These are phyloP conservation scores for Neurospora terricola DNA, from an alignment of 495 filamentous ascomycete species.

Conservation along the genomic window DNA sequence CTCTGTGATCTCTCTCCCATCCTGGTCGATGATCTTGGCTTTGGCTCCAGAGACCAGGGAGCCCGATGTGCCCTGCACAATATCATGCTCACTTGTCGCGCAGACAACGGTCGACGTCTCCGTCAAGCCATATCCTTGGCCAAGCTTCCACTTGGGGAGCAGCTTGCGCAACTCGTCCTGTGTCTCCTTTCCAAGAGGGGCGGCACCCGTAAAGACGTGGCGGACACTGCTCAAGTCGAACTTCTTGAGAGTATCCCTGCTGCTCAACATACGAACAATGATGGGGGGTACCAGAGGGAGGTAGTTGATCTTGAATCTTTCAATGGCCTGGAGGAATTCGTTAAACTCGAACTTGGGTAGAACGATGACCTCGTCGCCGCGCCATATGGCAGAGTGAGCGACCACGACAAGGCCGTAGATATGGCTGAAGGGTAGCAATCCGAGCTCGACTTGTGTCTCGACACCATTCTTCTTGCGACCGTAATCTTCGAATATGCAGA, in stretches of 20 bases:
- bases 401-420: constrained; percentile 80
- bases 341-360: constrained; percentile 77
- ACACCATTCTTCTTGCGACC: constrained; percentile 26
- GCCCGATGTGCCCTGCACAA: constrained; percentile 65
- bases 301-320: constrained; percentile 59
- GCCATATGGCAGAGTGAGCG: constrained; percentile 55
- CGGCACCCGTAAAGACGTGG: constrained; percentile 68
- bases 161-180: constrained; percentile 53
- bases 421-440: constrained; percentile 74
- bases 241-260: constrained; percentile 48
- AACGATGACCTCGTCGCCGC: constrained; percentile 70
- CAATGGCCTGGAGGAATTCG: constrained; percentile 53
- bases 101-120: constrained; percentile 70
- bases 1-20: constrained; percentile 64
- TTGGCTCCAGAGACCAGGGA: constrained; percentile 56
- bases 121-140: constrained; percentile 82
- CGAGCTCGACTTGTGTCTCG: constrained; percentile 53
- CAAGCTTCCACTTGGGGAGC: constrained; percentile 56
- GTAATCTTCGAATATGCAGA: constrained; percentile 43
- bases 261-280: constrained; percentile 70
- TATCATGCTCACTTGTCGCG: constrained; percentile 54
- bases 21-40: constrained; percentile 60
- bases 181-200: constrained; percentile 73
- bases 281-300: constrained; percentile 78
- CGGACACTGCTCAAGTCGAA: constrained; percentile 66